phyloP scores from a whole-genome alignment of 1,139 yeast species.

The Saccharomyces hybrid region DNA sequence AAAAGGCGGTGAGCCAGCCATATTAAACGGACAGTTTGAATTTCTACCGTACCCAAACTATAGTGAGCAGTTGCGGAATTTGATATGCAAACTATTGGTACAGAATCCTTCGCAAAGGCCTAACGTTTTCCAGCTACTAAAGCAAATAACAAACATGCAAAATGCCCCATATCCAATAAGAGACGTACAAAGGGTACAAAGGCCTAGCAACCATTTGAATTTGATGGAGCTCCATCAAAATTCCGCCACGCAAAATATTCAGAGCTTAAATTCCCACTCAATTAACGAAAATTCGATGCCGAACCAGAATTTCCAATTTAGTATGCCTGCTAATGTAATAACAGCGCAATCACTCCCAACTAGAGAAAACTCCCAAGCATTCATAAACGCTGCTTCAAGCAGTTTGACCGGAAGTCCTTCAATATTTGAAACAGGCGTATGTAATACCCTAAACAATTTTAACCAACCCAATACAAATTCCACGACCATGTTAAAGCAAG shows the following conservation, averaged over 20 bases:
- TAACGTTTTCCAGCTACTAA: conserved; percentile 57
- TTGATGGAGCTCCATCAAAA: not conserved
- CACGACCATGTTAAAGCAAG: not conserved
- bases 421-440: conserved; percentile 2
- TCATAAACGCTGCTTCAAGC: not conserved
- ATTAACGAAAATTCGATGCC: not conserved
- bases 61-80: conserved; percentile 46
- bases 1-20: too few relatives aligned
- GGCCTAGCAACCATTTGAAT: not conserved
- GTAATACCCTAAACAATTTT: conserved; percentile 9
- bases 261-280: not conserved
- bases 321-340: not conserved
- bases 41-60: conserved; percentile 45
- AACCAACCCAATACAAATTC: not conserved
- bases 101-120: conserved; percentile 70
- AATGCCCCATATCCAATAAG: conserved; percentile 43
- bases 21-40: conserved; percentile 43
- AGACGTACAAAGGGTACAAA: conserved; percentile 19
- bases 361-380: not conserved
- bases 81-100: conserved; percentile 55
- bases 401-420: not conserved
- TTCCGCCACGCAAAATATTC: not conserved
- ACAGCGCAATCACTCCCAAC: not conserved
- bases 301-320: not conserved
- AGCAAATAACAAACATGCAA: conserved; percentile 57